Evolutionary conservation across 768 basidiomycete species (phyloP).

Genomic region (Calvatia gigantea): DNA sequence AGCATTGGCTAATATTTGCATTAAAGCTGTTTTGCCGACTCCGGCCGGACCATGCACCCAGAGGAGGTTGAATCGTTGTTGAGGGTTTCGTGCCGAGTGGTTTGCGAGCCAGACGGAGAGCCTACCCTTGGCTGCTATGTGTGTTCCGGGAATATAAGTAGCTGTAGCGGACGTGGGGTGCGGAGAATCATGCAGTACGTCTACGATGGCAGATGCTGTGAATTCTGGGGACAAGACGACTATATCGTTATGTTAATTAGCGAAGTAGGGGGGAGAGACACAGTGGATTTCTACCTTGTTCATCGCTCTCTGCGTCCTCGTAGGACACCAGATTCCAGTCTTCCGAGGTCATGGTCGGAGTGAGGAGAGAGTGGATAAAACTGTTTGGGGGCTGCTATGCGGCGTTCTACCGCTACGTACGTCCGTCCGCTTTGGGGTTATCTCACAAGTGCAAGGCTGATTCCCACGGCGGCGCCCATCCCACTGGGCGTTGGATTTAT

Average conservation of each 20-base stretch:
- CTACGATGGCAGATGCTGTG: neutral
- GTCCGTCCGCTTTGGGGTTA: too few relatives aligned
- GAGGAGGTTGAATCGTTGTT: neutral
- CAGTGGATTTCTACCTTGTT: neutral
- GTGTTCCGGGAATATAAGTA: neutral
- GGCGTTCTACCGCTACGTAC: too few relatives aligned
- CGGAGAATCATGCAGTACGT: neutral
- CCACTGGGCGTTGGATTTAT: too few relatives aligned
- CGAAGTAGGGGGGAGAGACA: neutral
- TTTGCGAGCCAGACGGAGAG: neutral
- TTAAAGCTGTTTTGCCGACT: constrained; percentile 1
- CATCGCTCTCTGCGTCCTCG: neutral
- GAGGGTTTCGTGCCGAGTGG: neutral
- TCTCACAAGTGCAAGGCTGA: too few relatives aligned
- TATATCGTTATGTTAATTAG: neutral
- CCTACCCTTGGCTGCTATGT: neutral
- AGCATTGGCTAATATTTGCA: neutral
- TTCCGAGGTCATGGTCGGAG: neutral
- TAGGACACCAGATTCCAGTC: neutral
- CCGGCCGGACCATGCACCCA: neutral
- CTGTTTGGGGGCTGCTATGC: too few relatives aligned
- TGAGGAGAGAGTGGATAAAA: too few relatives aligned
- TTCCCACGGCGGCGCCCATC: too few relatives aligned
- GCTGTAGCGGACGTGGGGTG: rapidly evolving
- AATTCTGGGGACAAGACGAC: neutral